Evolutionary conservation across 805 yeast genomes (phyloP), one percentile per base, ranked within the genome.

Genomic region (Saccharomycopsis microspora): DNA sequence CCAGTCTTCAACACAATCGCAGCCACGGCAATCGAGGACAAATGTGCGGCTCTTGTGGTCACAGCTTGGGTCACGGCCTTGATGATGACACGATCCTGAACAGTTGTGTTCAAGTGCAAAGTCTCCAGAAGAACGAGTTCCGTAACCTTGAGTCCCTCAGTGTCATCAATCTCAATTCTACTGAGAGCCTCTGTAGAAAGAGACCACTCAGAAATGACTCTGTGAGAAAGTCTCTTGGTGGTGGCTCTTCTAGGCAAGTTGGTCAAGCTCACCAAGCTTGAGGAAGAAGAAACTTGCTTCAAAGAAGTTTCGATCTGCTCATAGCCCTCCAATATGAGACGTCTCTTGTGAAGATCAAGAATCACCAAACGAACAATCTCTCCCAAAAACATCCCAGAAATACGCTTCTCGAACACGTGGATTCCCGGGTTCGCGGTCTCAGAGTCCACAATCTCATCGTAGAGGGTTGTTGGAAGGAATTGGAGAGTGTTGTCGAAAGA

Each of bases 331-430:
- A 89, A 78, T 7, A 90, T 61, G 35, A 78, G 67, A 5, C 76
- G 76, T 53, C 72, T 65, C 6, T 71, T 62, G 60, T 79, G 78
- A 50, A 86, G 71, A 53, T 88, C 95, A 44, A 81, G 69, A 43
- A 90, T 63, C 9, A 80, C 70, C 46, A 79, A 79, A 61, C 98
- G 75, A 51, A 88, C 70, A 42, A 93, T 70, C 64, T 90, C 98
- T 51, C 98, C 97, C 57, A 89, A 65, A 58, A 83, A 89, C 94
- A 88, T 83, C 47, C 96, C 97, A 54, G 86, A 76, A 45, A 89
- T 84, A 60, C 96, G 77, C 62, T 89, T 89, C 65, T 89, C 97
- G 66, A 88, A 93, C 71, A 89, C 75, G 63, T 93, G 97, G 68
- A 69, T 85, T 5, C 94, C 94, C 38, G 78, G 80, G 63, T 90